Evolutionary conservation across 768 basidiomycete species (phyloP).

Genomic region (Russula abietina): DNA sequence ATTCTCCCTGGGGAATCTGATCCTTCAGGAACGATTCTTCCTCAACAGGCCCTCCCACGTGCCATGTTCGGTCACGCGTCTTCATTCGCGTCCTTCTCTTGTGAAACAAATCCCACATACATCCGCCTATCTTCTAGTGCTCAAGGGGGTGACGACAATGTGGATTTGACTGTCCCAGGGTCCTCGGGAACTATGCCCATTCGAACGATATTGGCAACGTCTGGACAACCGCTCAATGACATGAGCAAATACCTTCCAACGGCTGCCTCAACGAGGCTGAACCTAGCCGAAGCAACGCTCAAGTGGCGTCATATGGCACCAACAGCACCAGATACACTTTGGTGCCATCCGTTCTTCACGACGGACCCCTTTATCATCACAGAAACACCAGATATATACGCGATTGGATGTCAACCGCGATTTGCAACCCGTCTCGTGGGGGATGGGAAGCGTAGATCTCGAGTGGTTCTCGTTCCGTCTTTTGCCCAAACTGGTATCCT

Average conservation of each 20-base stretch:
- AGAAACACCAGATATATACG: conserved; percentile 85
- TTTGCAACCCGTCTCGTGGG: conserved; percentile 71
- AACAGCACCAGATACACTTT: conserved; percentile 96
- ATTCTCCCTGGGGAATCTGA: conserved; percentile 84
- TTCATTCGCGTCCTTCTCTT: conserved; percentile 57
- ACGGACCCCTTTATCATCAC: conserved; percentile 84
- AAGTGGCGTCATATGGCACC: conserved; percentile 97
- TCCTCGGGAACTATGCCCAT: conserved; percentile 20
- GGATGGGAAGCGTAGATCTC: conserved; percentile 31
- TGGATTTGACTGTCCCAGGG: conserved; percentile 5
- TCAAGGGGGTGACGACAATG: conserved; percentile 31
- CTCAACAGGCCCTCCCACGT: conserved; percentile 88
- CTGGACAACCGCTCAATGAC: conserved; percentile 92
- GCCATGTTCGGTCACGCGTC: conserved; percentile 76
- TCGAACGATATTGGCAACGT: conserved; percentile 71
- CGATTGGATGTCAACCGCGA: conserved; percentile 84
- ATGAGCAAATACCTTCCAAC: conserved; percentile 87
- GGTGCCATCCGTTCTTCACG: conserved; percentile 92
- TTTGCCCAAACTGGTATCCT: conserved; percentile 23
- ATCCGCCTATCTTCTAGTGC: conserved; percentile 52
- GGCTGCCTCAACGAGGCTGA: conserved; percentile 61
- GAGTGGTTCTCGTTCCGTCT: conserved; percentile 24
- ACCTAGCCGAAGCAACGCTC: conserved; percentile 71
- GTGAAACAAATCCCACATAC: conserved; percentile 89
- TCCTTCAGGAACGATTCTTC: conserved; percentile 82